Evolutionary conservation across 2,329 filamentous ascomycete genomes (phyloP).

Genomic region (Aaosphaeria arxii): DNA sequence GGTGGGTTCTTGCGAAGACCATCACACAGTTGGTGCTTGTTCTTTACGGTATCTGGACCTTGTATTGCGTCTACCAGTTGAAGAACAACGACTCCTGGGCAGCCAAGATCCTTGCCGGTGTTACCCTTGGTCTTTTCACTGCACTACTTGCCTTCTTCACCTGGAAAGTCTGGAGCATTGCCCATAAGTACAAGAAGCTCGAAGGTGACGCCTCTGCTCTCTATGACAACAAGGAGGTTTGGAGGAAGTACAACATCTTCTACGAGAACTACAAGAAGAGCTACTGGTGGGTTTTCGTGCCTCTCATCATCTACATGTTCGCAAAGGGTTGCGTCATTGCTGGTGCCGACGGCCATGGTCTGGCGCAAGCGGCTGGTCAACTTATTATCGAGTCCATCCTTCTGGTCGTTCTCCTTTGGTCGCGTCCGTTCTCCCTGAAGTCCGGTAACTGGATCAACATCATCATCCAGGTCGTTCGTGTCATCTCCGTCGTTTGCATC

Average conservation of each 20-base stretch:
- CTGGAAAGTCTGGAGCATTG: slow-evolving; percentile 77
- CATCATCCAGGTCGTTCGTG: slow-evolving; percentile 81
- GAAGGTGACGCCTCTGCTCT: slow-evolving; percentile 72
- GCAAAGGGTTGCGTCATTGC: slow-evolving; percentile 84
- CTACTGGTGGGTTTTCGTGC: slow-evolving; percentile 97
- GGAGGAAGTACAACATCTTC: slow-evolving; percentile 95
- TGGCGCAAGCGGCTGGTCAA: slow-evolving; percentile 76
- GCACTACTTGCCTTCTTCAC: slow-evolving; percentile 77
- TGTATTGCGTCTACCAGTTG: slow-evolving; percentile 97
- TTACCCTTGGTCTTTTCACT: slow-evolving; percentile 81
- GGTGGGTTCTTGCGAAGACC: slow-evolving; percentile 84
- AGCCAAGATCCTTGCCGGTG: slow-evolving; percentile 75
- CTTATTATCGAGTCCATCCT: slow-evolving; percentile 78
- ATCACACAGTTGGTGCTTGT: slow-evolving; percentile 88
- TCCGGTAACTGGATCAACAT: slow-evolving; percentile 94
- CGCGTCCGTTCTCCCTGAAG: slow-evolving; percentile 79
- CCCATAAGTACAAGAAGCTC: slow-evolving; percentile 67
- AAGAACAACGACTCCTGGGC: slow-evolving; percentile 92
- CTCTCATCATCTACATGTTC: slow-evolving; percentile 85
- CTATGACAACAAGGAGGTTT: slow-evolving; percentile 85
- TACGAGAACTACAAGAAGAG: slow-evolving; percentile 93
- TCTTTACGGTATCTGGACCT: slow-evolving; percentile 89
- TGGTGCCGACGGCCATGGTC: slow-evolving; percentile 78
- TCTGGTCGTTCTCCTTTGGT: slow-evolving; percentile 77
- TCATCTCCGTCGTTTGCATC: slow-evolving; percentile 84